Percentiles rank a stretch among this genome's conserved stretches.
phyloP scores from a whole-genome alignment of 208 protist genomes.

The Spongospora subterranea region DNA sequence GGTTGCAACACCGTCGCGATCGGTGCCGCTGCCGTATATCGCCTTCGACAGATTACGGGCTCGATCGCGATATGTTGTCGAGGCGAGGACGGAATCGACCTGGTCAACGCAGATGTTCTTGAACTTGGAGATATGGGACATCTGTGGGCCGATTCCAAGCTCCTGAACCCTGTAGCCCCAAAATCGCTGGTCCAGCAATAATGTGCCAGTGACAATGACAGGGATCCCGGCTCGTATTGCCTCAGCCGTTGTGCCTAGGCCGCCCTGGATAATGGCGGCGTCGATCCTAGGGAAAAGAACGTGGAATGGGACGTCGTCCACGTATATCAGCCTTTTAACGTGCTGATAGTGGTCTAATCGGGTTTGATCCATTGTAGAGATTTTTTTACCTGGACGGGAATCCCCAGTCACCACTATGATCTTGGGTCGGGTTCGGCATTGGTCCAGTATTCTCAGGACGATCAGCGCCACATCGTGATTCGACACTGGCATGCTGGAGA shows the following conservation, averaged over 20 bases:
- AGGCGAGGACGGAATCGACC: too few species aligned
- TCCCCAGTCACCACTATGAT: too few species aligned
- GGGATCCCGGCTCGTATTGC: background rate
- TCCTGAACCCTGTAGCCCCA: background rate
- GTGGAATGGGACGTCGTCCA: background rate
- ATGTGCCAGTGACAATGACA: conserved; percentile 19
- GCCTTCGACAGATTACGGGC: too few species aligned
- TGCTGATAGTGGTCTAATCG: background rate
- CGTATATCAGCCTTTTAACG: background rate
- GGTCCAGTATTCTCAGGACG: too few species aligned
- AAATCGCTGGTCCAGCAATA: conserved; percentile 58
- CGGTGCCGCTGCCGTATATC: too few species aligned
- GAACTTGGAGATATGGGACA: background rate
- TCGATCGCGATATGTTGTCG: too few species aligned
- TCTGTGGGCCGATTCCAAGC: background rate
- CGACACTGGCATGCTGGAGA: background rate
- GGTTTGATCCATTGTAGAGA: background rate
- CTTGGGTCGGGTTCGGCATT: too few species aligned
- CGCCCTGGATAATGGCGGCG: conserved; percentile 12
- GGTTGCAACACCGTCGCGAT: too few species aligned
- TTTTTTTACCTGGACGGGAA: too few species aligned
- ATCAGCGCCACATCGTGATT: background rate
- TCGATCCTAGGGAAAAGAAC: conserved; percentile 45
- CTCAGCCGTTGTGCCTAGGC: conserved; percentile 49
- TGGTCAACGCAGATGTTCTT: too few species aligned